Conservation (phyloP, 257 asterid species). For the Solanum piurae region DNA sequence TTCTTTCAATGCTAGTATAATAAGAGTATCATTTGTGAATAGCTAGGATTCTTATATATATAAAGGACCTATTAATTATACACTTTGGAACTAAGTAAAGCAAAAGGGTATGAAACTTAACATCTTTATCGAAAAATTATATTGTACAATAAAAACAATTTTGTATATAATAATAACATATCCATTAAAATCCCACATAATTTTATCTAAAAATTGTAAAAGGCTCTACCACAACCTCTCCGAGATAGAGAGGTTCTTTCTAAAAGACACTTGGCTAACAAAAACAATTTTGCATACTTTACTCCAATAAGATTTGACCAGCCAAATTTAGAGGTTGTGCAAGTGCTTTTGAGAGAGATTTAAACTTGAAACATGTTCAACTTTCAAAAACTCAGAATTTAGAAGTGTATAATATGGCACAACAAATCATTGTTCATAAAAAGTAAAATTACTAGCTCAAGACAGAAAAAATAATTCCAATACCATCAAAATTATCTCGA, state of each 20-base stretch:
- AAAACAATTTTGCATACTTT: not conserved
- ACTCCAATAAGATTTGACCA: not conserved
- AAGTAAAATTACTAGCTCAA: not conserved
- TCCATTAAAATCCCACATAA: too few species aligned
- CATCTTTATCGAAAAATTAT: rapidly evolving
- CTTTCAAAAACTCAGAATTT: not conserved
- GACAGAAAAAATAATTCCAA: not conserved
- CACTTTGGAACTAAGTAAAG: not conserved
- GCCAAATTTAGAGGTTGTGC: not conserved
- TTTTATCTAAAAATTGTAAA: too few species aligned
- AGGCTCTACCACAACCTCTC: not conserved
- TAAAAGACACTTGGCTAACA: too few species aligned
- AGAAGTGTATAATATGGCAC: not conserved
- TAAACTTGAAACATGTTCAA: not conserved
- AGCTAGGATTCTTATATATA: too few species aligned
- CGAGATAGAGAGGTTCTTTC: too few species aligned
- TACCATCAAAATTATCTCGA: not conserved
- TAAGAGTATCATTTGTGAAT: not conserved
- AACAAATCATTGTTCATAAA: not conserved
- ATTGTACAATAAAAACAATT: not conserved
- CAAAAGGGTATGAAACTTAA: too few species aligned
- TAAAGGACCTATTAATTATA: too few species aligned
- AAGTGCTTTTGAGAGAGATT: not conserved
- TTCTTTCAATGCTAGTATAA: not conserved
- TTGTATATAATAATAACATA: too few species aligned